phyloP scores from a whole-genome alignment of 768 basidiomycete genomes.

The Auriculariales sp. region DNA sequence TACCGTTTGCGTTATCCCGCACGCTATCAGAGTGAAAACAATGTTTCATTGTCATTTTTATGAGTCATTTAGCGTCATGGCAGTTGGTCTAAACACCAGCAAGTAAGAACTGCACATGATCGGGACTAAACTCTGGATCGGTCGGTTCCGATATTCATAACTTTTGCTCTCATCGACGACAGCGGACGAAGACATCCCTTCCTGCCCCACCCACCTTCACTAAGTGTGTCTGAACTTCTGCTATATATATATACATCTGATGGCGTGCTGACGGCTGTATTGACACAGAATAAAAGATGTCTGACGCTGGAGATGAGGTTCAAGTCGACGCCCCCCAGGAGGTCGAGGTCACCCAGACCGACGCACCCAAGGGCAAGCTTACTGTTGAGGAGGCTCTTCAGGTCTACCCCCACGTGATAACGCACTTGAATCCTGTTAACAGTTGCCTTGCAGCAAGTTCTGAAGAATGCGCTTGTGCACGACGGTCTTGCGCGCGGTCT shows the following conservation, averaged over 20 bases:
- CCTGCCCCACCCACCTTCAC: conserved; percentile 9
- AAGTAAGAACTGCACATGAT: too few relatives aligned
- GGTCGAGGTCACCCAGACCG: conserved; percentile 65
- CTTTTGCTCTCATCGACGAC: conserved; percentile 67
- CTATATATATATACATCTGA: too few relatives aligned
- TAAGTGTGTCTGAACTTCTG: conserved; percentile 10
- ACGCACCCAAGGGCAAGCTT: conserved; percentile 90
- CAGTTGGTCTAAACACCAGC: too few relatives aligned
- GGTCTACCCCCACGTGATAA: conserved; percentile 23
- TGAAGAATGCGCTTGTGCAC: conserved; percentile 97
- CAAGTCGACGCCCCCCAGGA: conserved; percentile 49
- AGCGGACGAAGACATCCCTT: conserved; percentile 80
- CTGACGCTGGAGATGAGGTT: conserved; percentile 97
- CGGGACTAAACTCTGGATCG: too few relatives aligned
- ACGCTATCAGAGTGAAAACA: too few relatives aligned
- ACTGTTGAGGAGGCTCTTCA: conserved; percentile 91
- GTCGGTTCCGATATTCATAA: too few relatives aligned
- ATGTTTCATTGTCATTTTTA: too few relatives aligned
- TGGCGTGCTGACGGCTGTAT: not conserved
- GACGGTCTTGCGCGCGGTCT: conserved; percentile 97
- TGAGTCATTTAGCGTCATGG: too few relatives aligned
- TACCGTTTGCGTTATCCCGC: too few relatives aligned
- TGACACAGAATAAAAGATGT: conserved; percentile 43
- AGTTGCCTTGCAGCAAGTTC: conserved; percentile 57
- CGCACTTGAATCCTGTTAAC: too few relatives aligned